Evolutionary conservation across 352 stramenopile genomes (phyloP).

Genomic region (Pythium aristosporum): DNA sequence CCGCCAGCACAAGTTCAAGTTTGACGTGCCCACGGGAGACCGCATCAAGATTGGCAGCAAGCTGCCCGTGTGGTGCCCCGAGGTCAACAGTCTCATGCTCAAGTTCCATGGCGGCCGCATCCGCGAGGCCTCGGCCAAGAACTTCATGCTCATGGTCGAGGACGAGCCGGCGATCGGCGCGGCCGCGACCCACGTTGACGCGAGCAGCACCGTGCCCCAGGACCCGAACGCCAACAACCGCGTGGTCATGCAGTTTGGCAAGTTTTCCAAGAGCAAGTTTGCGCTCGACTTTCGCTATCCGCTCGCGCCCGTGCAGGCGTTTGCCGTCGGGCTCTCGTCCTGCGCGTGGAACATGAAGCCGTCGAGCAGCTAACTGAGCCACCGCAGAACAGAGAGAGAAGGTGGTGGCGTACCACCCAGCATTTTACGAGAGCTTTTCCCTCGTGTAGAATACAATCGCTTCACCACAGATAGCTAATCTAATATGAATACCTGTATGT

Average conservation of each 20-base stretch:
- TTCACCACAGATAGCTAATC: no score
- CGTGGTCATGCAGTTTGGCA: slow-evolving; percentile 87
- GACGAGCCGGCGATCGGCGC: slow-evolving; percentile 44
- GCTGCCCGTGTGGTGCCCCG: slow-evolving; percentile 81
- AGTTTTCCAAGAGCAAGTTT: slow-evolving; percentile 87
- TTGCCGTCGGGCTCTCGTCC: slow-evolving; percentile 82
- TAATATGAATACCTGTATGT: background rate
- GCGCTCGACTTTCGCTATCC: slow-evolving; percentile 87
- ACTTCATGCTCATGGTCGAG: slow-evolving; percentile 88
- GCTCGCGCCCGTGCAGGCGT: slow-evolving; percentile 81
- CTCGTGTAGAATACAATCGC: background rate
- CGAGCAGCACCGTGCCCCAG: background rate
- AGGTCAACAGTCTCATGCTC: slow-evolving; percentile 87
- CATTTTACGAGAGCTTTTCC: background rate
- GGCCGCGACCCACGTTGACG: slow-evolving; percentile 8
- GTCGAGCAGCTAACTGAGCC: slow-evolving; percentile 9
- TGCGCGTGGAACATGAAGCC: slow-evolving; percentile 82
- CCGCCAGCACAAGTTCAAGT: slow-evolving; percentile 72
- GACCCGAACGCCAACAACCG: slow-evolving; percentile 53
- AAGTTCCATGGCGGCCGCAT: slow-evolving; percentile 89
- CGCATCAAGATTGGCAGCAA: slow-evolving; percentile 84
- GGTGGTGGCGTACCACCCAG: background rate
- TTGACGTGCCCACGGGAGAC: slow-evolving; percentile 66
- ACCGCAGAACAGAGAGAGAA: background rate
- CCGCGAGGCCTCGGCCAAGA: slow-evolving; percentile 86